phyloP scores from a whole-genome alignment of 805 yeast genomes.

The Pichia pseudocactophila region DNA sequence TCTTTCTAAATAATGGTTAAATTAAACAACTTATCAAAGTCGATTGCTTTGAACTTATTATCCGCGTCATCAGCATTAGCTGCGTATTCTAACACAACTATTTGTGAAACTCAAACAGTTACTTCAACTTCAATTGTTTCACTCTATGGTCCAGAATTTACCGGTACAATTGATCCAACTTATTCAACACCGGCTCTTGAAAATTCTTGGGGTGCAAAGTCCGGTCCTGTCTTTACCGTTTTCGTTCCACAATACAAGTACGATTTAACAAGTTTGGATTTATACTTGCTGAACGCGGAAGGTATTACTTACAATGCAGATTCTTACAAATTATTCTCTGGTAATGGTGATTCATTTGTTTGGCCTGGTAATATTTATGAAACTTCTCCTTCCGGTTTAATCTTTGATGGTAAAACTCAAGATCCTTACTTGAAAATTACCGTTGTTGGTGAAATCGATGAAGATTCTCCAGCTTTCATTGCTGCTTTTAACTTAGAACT shows the following conservation, averaged over 20 bases:
- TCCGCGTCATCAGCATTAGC: neutral
- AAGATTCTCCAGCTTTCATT: conserved; percentile 2
- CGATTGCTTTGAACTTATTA: conserved; percentile 1
- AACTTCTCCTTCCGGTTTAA: conserved; percentile 2
- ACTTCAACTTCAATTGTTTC: conserved; percentile 10
- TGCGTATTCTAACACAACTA: conserved; percentile 5
- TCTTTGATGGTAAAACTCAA: conserved; percentile 11
- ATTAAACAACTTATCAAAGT: conserved; percentile 2
- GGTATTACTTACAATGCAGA: conserved; percentile 1
- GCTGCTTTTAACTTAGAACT: conserved; percentile 5
- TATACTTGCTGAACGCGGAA: neutral
- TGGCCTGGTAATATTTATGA: conserved; percentile 7
- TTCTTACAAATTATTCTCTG: conserved; percentile 6
- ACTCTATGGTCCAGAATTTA: conserved; percentile 10
- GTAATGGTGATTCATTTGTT: conserved; percentile 11
- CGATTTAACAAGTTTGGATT: conserved; percentile 7
- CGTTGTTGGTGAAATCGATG: conserved; percentile 4
- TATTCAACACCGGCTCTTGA: conserved; percentile 10
- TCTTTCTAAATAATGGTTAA: too few species aligned
- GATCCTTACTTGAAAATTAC: conserved; percentile 12
- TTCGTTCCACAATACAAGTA: conserved; percentile 12
- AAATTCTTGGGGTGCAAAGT: conserved; percentile 7
- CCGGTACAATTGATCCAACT: conserved; percentile 15
- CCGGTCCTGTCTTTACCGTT: conserved; percentile 13
- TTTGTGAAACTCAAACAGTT: neutral